These are phyloP conservation scores for Tripterygium wilfordii DNA, from an alignment of 177 flowering plant species.

Conservation along the genomic window DNA sequence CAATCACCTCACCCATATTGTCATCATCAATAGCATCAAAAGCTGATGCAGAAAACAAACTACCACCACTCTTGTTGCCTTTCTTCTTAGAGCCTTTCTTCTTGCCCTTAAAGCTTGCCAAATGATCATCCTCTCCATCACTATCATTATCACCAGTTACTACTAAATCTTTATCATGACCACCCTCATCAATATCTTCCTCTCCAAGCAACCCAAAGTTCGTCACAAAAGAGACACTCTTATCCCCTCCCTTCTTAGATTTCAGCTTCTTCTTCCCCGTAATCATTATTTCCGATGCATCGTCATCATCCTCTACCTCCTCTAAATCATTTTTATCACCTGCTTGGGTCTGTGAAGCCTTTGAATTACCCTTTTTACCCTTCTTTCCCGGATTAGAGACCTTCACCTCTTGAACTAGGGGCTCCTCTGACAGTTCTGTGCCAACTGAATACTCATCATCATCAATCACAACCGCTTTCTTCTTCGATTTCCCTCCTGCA, in stretches of 20 bases:
- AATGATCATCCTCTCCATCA: constrained; percentile 24
- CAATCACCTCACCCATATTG: constrained; percentile 14
- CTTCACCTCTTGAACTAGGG: constrained; percentile 28
- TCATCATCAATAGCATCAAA: constrained; percentile 27
- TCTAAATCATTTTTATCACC: too few relatives aligned
- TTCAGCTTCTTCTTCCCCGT: constrained; percentile 70
- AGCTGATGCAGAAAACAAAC: constrained; percentile 14
- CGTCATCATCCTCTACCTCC: constrained; percentile 24
- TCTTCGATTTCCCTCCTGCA: constrained; percentile 55
- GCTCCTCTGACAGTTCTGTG: constrained; percentile 49
- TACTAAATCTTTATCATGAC: constrained; percentile 12
- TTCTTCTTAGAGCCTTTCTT: constrained; percentile 24
- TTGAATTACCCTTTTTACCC: constrained; percentile 50
- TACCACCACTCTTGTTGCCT: constrained; percentile 8
- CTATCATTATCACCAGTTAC: constrained; percentile 12
- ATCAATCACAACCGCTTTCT: constrained; percentile 49
- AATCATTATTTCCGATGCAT: constrained; percentile 22
- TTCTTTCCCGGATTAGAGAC: constrained; percentile 33
- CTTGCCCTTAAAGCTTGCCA: constrained; percentile 24
- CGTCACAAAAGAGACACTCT: constrained; percentile 13
- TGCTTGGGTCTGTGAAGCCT: constrained; percentile 21
- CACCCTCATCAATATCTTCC: constrained; percentile 30
- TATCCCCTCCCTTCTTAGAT: constrained; percentile 44
- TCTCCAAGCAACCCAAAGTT: constrained; percentile 21
- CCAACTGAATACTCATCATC: constrained; percentile 82